Evolutionary conservation across 108 stramenopile species (phyloP), one percentile per base, ranked within the genome.

Genomic region (Cyclostephanos tholiformis): DNA sequence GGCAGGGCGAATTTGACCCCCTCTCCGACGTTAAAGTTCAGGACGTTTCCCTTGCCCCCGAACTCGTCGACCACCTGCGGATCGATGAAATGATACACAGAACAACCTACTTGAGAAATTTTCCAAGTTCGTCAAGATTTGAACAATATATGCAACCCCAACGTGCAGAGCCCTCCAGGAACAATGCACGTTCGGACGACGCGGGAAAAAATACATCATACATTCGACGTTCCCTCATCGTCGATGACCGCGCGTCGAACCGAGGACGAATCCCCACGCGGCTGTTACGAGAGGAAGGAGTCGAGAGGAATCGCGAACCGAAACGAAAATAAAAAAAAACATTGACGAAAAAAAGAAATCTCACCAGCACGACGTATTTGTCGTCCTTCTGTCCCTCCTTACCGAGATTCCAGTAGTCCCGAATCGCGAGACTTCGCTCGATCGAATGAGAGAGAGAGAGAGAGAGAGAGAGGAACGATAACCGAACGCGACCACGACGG

Each of bases 21-120:
- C 66, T 92, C 93, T 27, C 93, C 93, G 4, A 95, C 93, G 73
- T 95, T 95, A 52, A 95, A 95, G 76, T 95, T 95, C 55, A 95
- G 71, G 14, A 89, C 87, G 69, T 95, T 95, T 12, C 93, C 91
- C 61, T 80, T 79, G 17, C 93, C 93, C 27, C 93, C 91, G 72
- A 94, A 94, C 71, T 94, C 84, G 79, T 94, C 93, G 12, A 91
- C 93, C 14, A 94, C 76, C 72, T 72, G 20, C 41, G 36, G 6
- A 41, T 12, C 41, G 41, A 10, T 12, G 12, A 41, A 41, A 41
- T 36, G 6, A 36, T 6, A 36, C 19, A 56, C 20, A 10, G 7
- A 44, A 60, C 16, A 16, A n/a, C n/a, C n/a, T n/a, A n/a, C n/a
- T n/a, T n/a, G n/a, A n/a, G n/a, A n/a, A n/a, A n/a, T n/a, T n/a